Conservation (phyloP, 768 basidiomycete genomes). For the Hygrophorus russula region DNA sequence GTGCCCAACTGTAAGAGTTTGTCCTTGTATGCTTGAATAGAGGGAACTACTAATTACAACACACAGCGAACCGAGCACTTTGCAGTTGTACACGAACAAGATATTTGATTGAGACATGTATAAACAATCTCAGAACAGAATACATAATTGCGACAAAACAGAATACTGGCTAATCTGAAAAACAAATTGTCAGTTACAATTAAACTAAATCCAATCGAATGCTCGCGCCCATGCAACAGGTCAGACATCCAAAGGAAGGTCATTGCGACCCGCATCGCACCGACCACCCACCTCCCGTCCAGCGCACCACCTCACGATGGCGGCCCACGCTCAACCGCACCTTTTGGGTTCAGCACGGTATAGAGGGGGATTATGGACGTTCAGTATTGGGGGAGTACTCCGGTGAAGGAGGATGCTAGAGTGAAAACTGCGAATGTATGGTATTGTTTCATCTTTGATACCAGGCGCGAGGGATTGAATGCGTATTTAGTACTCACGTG, state of each 20-base stretch:
- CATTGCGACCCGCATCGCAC: slow-evolving; percentile 53
- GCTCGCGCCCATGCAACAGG: slow-evolving; percentile 14
- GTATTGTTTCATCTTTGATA: slow-evolving; percentile 42
- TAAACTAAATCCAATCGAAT: too few relatives aligned
- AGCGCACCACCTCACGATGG: slow-evolving; percentile 48
- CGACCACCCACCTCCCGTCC: slow-evolving; percentile 61
- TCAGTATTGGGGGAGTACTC: slow-evolving; percentile 67
- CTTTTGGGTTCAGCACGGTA: slow-evolving; percentile 60
- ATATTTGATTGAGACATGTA: too few relatives aligned
- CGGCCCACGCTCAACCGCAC: slow-evolving; percentile 51
- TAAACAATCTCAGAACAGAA: too few relatives aligned
- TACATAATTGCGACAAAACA: too few relatives aligned
- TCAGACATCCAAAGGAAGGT: slow-evolving; percentile 93
- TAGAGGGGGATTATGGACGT: slow-evolving; percentile 62
- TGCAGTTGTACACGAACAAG: too few relatives aligned
- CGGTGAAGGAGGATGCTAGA: slow-evolving; percentile 48
- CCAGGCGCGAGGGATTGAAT: slow-evolving; percentile 11
- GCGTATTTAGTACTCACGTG: not conserved
- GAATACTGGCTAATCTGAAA: too few relatives aligned
- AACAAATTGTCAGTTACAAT: too few relatives aligned
- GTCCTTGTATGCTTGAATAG: too few relatives aligned
- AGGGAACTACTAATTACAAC: too few relatives aligned
- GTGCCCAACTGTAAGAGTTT: too few relatives aligned
- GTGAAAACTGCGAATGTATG: slow-evolving; percentile 86
- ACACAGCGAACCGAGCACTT: too few relatives aligned